phyloP scores from a whole-genome alignment of 306 rosid genomes.

The Vicia sativa region DNA sequence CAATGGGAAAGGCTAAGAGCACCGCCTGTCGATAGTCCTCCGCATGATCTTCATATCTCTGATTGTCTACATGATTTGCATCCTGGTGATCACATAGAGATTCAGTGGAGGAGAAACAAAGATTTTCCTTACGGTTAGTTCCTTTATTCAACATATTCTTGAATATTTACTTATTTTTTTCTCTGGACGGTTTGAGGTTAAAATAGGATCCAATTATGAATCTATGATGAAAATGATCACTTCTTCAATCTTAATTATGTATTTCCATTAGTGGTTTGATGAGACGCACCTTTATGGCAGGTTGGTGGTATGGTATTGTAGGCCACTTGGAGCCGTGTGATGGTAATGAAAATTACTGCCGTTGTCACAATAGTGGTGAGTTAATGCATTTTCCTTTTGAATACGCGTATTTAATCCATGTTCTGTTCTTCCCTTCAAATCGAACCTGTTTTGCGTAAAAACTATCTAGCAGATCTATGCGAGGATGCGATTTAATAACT shows the following conservation, averaged over 20 bases:
- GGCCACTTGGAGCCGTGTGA: conserved; percentile 92
- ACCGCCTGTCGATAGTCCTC: conserved; percentile 66
- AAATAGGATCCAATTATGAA: conserved; percentile 18
- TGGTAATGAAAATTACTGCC: conserved; percentile 74
- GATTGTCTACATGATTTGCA: conserved; percentile 65
- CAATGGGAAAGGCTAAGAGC: conserved; percentile 92
- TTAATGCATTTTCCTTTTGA: conserved; percentile 41
- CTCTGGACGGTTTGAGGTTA: conserved; percentile 7
- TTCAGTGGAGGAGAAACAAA: conserved; percentile 95
- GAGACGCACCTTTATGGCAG: conserved; percentile 56
- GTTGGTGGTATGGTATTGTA: conserved; percentile 98
- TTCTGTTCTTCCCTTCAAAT: conserved; percentile 30
- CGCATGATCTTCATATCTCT: conserved; percentile 84
- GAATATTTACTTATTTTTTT: conserved; percentile 9
- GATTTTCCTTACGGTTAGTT: conserved; percentile 94
- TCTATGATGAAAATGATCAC: conserved; percentile 1
- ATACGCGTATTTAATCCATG: conserved; percentile 21
- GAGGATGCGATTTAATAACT: conserved; percentile 24
- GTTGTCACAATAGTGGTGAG: conserved; percentile 78
- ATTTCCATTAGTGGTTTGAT: conserved; percentile 34
- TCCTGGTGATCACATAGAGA: conserved; percentile 91
- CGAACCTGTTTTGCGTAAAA: conserved; percentile 28
- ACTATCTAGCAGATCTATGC: conserved; percentile 15
- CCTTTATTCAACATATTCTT: conserved; percentile 33
- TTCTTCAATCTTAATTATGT: conserved; percentile 36